These are phyloP conservation scores for Polymyxa betae DNA, from an alignment of 208 protist species.

Conservation along the genomic window DNA sequence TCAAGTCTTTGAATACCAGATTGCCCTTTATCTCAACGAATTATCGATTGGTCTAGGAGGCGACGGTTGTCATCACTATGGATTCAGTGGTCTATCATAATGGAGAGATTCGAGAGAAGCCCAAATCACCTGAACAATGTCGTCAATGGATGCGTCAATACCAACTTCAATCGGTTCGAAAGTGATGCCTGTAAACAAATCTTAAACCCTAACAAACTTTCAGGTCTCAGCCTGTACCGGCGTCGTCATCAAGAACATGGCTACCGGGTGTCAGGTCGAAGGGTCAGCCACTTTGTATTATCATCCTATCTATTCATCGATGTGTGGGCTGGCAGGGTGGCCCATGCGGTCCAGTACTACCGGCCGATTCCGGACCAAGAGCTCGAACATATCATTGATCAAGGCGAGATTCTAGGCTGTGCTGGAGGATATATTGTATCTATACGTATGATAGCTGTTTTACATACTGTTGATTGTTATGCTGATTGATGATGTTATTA, in stretches of 20 bases:
- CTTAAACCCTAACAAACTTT: too few relatives aligned
- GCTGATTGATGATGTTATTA: not conserved
- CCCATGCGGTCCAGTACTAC: not conserved
- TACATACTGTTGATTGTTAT: not conserved
- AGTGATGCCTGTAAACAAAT: not conserved
- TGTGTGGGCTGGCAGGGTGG: not conserved
- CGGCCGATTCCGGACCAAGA: not conserved
- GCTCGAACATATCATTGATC: not conserved
- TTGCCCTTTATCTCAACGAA: too few relatives aligned
- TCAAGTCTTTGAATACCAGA: not conserved
- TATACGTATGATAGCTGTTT: not conserved
- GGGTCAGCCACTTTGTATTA: not conserved
- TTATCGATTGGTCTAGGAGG: too few relatives aligned
- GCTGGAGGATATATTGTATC: slow-evolving; percentile 1
- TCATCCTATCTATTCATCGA: too few relatives aligned
- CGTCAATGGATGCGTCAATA: not conserved
- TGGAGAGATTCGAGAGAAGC: not conserved
- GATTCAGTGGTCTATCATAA: not conserved
- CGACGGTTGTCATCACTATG: not conserved
- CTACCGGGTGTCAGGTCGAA: not conserved
- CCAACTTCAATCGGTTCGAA: not conserved
- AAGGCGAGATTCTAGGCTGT: not conserved
- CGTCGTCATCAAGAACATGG: not conserved
- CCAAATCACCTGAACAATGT: not conserved
- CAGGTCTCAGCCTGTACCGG: not conserved